Evolutionary conservation across 2,329 filamentous ascomycete species (phyloP).

Genomic region (Teratosphaeria epicoccoides): DNA sequence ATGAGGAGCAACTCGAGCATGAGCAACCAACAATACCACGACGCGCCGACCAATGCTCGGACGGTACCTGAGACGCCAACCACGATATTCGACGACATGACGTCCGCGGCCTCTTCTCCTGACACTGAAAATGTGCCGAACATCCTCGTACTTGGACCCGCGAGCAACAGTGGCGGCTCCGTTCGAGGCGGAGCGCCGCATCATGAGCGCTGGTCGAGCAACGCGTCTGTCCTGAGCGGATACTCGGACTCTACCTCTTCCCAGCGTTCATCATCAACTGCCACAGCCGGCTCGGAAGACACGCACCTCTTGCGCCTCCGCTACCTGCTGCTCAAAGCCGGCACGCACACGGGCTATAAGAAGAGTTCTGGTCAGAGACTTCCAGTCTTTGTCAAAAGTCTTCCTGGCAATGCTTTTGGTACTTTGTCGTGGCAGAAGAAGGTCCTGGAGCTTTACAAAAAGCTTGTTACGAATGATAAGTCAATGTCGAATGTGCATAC

Average conservation of each 20-base stretch:
- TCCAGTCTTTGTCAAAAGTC: slow-evolving; percentile 60
- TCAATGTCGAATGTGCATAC: slow-evolving; percentile 48
- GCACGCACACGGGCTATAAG: slow-evolving; percentile 71
- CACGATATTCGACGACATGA: slow-evolving; percentile 88
- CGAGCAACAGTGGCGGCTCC: slow-evolving; percentile 26
- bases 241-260: slow-evolving; percentile 58
- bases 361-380: slow-evolving; percentile 49
- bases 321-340: slow-evolving; percentile 68
- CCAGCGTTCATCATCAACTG: slow-evolving; percentile 61
- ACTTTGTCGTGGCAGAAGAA: slow-evolving; percentile 57
- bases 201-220: slow-evolving; percentile 70
- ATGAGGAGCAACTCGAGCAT: slow-evolving; percentile 37
- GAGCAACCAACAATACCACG: slow-evolving; percentile 36
- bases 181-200: slow-evolving; percentile 34
- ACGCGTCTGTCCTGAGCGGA: slow-evolving; percentile 60
- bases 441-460: slow-evolving; percentile 69
- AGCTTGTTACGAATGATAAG: slow-evolving; percentile 63
- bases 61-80: slow-evolving; percentile 76
- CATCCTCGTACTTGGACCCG: slow-evolving; percentile 74
- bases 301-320: slow-evolving; percentile 68
- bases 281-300: slow-evolving; percentile 59
- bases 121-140: slow-evolving; percentile 64
- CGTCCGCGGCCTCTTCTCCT: slow-evolving; percentile 57
- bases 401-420: slow-evolving; percentile 72
- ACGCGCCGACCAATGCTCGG: slow-evolving; percentile 22